phyloP scores from a whole-genome alignment of 768 basidiomycete genomes.

The Amanita brunnescens region DNA sequence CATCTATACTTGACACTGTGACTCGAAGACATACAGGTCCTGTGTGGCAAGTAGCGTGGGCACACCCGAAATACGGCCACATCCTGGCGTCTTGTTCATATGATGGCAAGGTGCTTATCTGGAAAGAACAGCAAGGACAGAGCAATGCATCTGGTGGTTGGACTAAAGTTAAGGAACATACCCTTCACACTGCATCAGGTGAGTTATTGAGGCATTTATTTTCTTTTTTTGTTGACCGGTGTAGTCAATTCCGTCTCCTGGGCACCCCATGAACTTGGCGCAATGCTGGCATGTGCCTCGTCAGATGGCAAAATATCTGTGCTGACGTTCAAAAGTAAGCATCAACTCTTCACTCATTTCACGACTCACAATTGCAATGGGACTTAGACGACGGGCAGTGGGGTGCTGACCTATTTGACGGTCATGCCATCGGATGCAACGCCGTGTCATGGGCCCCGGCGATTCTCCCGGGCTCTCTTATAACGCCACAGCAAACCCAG shows the following conservation, averaged over 20 bases:
- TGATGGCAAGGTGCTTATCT: conserved; percentile 96
- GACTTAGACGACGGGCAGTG: conserved; percentile 87
- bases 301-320: conserved; percentile 97
- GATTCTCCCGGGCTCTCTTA: conserved; percentile 75
- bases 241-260: conserved; percentile 95
- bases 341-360: neutral
- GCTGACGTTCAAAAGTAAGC: conserved; percentile 90
- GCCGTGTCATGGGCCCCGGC: conserved; percentile 98
- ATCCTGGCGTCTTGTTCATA: conserved; percentile 98
- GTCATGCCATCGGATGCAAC: conserved; percentile 94
- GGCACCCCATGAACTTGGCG: conserved; percentile 98
- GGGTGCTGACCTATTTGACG: conserved; percentile 91
- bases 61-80: conserved; percentile 93
- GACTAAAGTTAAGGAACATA: conserved; percentile 95
- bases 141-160: conserved; percentile 56
- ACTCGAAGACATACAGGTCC: conserved; percentile 81
- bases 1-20: neutral
- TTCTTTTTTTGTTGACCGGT: neutral
- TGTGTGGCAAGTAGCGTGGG: conserved; percentile 98
- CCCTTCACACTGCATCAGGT: conserved; percentile 91
- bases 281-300: conserved; percentile 93
- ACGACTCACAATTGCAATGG: neutral
- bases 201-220: conserved; percentile 15
- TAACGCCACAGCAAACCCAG: conserved; percentile 47
- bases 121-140: conserved; percentile 80